A percentile compares a stretch with the other conserved stretches of the same genome.
Conservation (phyloP, 2,329 filamentous ascomycete species). For the Fusarium sororula region DNA sequence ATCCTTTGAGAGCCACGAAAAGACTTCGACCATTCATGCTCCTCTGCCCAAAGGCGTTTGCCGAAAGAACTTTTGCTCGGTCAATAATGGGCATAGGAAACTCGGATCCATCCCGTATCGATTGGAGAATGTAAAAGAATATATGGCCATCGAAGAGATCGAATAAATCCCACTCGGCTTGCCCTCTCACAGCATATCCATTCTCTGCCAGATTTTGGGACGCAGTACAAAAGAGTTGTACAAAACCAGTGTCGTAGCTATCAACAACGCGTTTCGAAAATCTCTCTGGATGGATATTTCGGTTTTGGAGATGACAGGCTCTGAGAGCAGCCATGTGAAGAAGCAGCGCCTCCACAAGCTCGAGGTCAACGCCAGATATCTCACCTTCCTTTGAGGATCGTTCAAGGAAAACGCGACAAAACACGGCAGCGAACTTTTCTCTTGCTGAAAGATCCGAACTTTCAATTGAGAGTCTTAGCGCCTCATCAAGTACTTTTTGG, state of each 20-base stretch:
- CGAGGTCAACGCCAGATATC: neutral
- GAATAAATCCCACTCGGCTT: neutral
- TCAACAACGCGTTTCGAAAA: neutral
- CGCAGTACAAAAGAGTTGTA: neutral
- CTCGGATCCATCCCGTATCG: neutral
- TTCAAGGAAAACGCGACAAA: neutral
- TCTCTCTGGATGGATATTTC: neutral
- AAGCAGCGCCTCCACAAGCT: neutral
- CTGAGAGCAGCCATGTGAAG: neutral
- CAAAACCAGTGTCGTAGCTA: neutral
- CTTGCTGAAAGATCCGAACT: neutral
- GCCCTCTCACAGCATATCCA: neutral
- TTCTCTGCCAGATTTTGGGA: neutral
- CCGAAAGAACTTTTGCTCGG: neutral
- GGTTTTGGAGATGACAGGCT: neutral
- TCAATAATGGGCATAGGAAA: neutral
- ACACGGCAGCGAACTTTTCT: neutral
- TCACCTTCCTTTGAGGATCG: neutral
- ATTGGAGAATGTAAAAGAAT: neutral
- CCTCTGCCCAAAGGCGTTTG: accelerated
- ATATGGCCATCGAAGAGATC: neutral
- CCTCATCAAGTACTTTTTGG: neutral
- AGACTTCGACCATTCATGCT: neutral
- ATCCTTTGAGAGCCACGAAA: neutral
- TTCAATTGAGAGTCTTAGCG: neutral